Evolutionary conservation across 2,329 filamentous ascomycete genomes (phyloP).

Genomic region (Cercospora sojina): DNA sequence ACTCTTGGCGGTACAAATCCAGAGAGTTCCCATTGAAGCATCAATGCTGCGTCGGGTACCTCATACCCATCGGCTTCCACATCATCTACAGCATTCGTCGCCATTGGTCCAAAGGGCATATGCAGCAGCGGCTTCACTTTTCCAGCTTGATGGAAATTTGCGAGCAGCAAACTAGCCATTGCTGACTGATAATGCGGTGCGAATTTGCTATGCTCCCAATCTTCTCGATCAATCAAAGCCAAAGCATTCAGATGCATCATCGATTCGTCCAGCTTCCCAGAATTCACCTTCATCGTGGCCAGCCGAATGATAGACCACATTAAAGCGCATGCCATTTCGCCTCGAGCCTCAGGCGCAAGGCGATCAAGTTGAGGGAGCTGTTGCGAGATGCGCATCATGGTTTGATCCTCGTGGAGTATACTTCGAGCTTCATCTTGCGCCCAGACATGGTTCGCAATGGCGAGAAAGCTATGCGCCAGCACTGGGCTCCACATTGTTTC

Average conservation of each 20-base stretch:
- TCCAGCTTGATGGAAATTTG: conserved; percentile 17
- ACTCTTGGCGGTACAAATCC: conserved; percentile 5
- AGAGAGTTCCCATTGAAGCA: conserved; percentile 13
- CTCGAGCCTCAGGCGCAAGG: background rate
- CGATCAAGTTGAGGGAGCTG: conserved; percentile 8
- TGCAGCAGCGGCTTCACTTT: conserved; percentile 16
- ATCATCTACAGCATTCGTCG: conserved; percentile 15
- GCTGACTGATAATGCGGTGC: conserved; percentile 18
- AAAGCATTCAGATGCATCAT: conserved; percentile 23
- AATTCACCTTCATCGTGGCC: conserved; percentile 21
- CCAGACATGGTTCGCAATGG: conserved; percentile 23
- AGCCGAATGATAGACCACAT: conserved; percentile 24
- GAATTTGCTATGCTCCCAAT: conserved; percentile 17
- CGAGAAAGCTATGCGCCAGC: conserved; percentile 21
- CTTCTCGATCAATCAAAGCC: conserved; percentile 17
- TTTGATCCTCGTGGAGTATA: conserved; percentile 17
- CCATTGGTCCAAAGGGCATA: conserved; percentile 16
- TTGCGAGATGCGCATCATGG: conserved; percentile 17
- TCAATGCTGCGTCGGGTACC: conserved; percentile 13
- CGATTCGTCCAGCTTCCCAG: conserved; percentile 21
- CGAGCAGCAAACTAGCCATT: conserved; percentile 19
- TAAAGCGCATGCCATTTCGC: conserved; percentile 11
- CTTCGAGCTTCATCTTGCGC: conserved; percentile 16
- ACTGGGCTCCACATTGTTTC: conserved; percentile 16
- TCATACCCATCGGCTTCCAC: conserved; percentile 16